Conservation (phyloP, 495 filamentous ascomycete genomes). For the Penicillium daleae region DNA sequence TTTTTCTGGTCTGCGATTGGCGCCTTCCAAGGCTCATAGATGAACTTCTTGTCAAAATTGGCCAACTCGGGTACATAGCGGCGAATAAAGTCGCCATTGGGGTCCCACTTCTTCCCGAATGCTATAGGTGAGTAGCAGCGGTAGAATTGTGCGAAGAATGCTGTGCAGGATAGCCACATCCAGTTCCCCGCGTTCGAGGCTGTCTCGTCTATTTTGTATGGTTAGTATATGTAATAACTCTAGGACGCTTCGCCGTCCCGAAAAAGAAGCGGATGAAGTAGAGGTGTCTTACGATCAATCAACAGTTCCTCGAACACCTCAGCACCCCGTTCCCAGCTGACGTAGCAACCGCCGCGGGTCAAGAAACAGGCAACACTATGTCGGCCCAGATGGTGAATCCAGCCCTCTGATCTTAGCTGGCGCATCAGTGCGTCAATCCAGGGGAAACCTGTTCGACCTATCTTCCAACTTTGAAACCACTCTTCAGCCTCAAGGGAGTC, state of each 20-base stretch:
- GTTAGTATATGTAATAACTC: not conserved
- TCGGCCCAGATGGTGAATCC: conserved; percentile 75
- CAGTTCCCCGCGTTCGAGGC: conserved; percentile 73
- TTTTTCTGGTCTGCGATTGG: conserved; percentile 61
- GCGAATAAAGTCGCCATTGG: conserved; percentile 60
- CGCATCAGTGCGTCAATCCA: conserved; percentile 79
- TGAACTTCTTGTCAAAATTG: conserved; percentile 63
- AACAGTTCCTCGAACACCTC: conserved; percentile 75
- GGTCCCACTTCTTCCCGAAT: conserved; percentile 71
- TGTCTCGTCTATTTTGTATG: conserved; percentile 52
- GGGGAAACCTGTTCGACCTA: conserved; percentile 68
- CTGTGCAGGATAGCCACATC: conserved; percentile 76
- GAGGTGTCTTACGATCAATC: conserved; percentile 60
- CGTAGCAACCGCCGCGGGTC: conserved; percentile 72
- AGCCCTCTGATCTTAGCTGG: conserved; percentile 67
- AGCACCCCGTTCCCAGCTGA: conserved; percentile 73
- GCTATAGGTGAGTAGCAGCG: conserved; percentile 67
- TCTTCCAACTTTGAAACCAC: conserved; percentile 68
- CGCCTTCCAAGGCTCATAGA: conserved; percentile 76
- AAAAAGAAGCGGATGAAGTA: no score
- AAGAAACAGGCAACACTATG: conserved; percentile 75
- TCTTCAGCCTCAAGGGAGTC: conserved; percentile 58
- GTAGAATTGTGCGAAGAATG: conserved; percentile 68
- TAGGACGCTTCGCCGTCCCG: no score
- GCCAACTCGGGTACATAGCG: conserved; percentile 65